phyloP scores from a whole-genome alignment of 2,329 filamentous ascomycete species.

The Botrytis squamosa region DNA sequence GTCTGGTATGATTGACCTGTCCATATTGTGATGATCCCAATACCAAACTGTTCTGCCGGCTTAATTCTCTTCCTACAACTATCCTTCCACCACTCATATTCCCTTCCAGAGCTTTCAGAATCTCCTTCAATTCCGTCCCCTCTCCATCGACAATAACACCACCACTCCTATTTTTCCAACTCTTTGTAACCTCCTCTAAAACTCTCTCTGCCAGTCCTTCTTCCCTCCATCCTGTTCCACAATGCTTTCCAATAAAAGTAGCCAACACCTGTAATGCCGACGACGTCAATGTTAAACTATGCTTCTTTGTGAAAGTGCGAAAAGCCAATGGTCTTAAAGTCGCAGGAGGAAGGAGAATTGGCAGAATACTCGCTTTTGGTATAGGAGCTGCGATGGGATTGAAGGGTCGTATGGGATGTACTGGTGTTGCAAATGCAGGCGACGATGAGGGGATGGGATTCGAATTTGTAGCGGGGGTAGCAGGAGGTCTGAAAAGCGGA shows the following conservation, averaged over 20 bases:
- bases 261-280: constrained; percentile 82
- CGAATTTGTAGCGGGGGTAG: constrained; percentile 30
- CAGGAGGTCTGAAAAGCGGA: constrained; percentile 34
- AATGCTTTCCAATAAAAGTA: constrained; percentile 87
- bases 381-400: constrained; percentile 29
- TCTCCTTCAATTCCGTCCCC: constrained; percentile 72
- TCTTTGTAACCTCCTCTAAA: constrained; percentile 84
- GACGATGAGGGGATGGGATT: constrained; percentile 82
- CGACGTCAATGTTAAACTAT: constrained; percentile 88
- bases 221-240: constrained; percentile 94
- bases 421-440: constrained; percentile 84
- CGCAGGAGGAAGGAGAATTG: constrained; percentile 83
- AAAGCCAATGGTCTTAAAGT: constrained; percentile 89
- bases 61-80: constrained; percentile 53
- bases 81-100: constrained; percentile 86
- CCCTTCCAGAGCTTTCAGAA: constrained; percentile 79
- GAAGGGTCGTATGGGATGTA: constrained; percentile 71
- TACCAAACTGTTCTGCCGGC: constrained; percentile 63
- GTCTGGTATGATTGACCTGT: constrained; percentile 54
- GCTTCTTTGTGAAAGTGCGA: constrained; percentile 94
- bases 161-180: constrained; percentile 87
- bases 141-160: constrained; percentile 88
- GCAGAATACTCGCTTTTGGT: constrained; percentile 58
- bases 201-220: constrained; percentile 90
- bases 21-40: constrained; percentile 55